Base-by-base conservation (phyloP, 441 rosid species). In the Erysimum pusillum region DNA sequence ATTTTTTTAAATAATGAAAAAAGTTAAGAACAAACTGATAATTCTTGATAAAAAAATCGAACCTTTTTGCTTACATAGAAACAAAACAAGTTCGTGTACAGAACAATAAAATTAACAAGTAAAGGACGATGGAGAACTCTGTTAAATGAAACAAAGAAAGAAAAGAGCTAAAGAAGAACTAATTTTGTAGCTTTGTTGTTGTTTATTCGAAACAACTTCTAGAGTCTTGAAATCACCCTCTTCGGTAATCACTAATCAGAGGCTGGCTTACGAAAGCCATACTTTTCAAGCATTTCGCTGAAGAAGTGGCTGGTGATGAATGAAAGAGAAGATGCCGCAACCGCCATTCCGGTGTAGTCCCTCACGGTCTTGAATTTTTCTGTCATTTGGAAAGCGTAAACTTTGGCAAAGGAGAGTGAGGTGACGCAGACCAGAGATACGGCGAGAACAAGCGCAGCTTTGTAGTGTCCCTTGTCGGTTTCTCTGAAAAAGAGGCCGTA, bases 341-440 rank as follows among this genome's bases (percentile, higher is more conserved):
- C 13, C 0, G 71, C 80, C 20, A 69, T 62, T 53, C 42, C 65
- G 13, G 71, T 76, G 75, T 69, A 76, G 42, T 1, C 35, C 45
- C 25, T 41, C 41, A 69, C 75, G 9, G 75, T 76, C 9, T 35
- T 53, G 52, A 12, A 12, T 69, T 53, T 69, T 2, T 4, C 61
- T 2, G 2, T 1, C 65, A 42, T 53, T 4, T 7, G 0, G 32
- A 76, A 76, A 8, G 80, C 80, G 13, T 25, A 17, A 61, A 75
- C 65, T 69, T 76, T 69, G 11, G 49, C 75, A 34, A 35, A 76
- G 12, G 79, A 61, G 32, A 76, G 64, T 11, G 22, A 22, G 15
- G 44, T 76, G 17, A 76, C 65, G 42, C 71, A 76, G 22, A 69
- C 25, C 14, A 76, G 10, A 63, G 75, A 62, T 15, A 13, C 75